Percentiles rank a stretch among this genome's conserved stretches.
phyloP scores from a whole-genome alignment of 257 asterid genomes.

The Primulina tabacum region DNA sequence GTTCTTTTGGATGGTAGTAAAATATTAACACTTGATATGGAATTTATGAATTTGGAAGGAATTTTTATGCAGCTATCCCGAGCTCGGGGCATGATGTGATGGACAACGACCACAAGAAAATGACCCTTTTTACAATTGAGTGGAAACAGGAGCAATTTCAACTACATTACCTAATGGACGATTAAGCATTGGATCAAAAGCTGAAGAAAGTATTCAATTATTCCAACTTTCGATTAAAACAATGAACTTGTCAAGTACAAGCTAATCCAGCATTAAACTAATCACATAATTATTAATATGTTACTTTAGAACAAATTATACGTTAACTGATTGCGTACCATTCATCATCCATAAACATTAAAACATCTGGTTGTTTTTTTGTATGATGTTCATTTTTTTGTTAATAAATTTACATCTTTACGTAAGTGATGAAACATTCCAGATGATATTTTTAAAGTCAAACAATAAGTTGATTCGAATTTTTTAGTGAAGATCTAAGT shows the following conservation, averaged over 20 bases:
- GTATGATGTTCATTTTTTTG: too few species aligned
- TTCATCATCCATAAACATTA: too few species aligned
- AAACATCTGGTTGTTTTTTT: too few species aligned
- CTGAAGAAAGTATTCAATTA: not conserved
- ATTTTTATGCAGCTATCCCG: not conserved
- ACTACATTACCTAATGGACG: not conserved
- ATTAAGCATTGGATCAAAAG: not conserved
- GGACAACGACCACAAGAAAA: not conserved
- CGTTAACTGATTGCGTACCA: too few species aligned
- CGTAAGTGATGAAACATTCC: too few species aligned
- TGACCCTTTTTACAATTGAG: not conserved
- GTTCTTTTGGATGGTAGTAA: too few species aligned
- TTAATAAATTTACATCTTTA: too few species aligned
- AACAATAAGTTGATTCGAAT: too few species aligned
- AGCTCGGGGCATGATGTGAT: not conserved
- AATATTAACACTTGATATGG: too few species aligned
- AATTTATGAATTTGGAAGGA: not conserved
- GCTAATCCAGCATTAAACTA: conserved; percentile 1
- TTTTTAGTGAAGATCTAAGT: too few species aligned
- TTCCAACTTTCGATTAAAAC: not conserved
- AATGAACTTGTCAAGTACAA: conserved; percentile 5
- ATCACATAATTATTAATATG: not conserved
- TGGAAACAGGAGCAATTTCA: not conserved
- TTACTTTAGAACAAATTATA: not conserved
- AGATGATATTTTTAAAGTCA: too few species aligned